These are phyloP conservation scores for Russula olivacea DNA, from an alignment of 768 basidiomycete species.

Conservation along the genomic window DNA sequence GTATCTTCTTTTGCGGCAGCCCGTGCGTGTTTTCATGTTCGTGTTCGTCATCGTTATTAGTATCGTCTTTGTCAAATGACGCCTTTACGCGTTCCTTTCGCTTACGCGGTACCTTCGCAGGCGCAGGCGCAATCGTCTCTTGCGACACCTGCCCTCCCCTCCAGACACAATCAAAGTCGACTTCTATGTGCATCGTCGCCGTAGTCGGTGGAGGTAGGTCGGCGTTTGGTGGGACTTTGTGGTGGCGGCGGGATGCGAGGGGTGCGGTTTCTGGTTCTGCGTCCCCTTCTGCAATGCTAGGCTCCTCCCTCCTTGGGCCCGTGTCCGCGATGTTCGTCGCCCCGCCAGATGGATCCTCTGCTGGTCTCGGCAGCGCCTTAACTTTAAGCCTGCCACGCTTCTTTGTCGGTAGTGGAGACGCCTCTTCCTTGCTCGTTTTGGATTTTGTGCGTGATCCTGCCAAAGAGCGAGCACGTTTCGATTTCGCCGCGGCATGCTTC, in stretches of 20 bases:
- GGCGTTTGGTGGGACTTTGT: too few species aligned
- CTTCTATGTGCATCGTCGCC: neutral
- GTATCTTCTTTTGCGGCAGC: constrained; percentile 6
- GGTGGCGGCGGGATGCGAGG: too few species aligned
- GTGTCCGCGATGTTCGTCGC: neutral
- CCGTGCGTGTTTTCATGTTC: neutral
- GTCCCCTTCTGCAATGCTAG: too few species aligned
- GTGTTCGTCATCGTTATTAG: neutral
- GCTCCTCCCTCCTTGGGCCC: neutral
- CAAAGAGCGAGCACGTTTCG: neutral
- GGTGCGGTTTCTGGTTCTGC: too few species aligned
- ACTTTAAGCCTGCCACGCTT: constrained; percentile 2
- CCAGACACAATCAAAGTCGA: neutral
- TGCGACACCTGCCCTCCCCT: neutral
- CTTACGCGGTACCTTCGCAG: neutral
- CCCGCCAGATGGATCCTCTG: neutral
- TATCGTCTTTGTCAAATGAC: neutral
- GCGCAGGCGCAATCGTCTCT: neutral
- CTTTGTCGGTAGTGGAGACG: neutral
- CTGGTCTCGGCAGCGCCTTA: neutral
- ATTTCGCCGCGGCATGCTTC: neutral
- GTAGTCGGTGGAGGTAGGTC: too few species aligned
- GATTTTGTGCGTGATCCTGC: neutral
- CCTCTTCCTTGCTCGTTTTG: neutral
- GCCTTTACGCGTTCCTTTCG: constrained; percentile 3